Evolutionary conservation across 2,329 filamentous ascomycete species (phyloP), one percentile per base, ranked within the genome.

Genomic region (Exserohilum turcica): DNA sequence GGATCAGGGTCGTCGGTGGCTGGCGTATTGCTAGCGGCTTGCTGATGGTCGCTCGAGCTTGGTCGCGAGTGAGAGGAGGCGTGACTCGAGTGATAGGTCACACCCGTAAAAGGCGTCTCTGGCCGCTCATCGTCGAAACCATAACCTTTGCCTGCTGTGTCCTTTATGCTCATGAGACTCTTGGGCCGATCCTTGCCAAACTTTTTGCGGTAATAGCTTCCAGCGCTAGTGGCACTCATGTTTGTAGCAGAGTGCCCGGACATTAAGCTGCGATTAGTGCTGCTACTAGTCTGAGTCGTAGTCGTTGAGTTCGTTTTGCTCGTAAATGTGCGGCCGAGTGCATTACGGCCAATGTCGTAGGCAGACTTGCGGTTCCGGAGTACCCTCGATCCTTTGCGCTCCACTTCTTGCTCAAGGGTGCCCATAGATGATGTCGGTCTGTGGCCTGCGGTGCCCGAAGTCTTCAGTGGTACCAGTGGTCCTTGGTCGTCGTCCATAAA

Each of bases 161-260:
- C 64, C 33, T 83, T 81, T 50, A 83, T 80, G 35, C 84, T 86
- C 60, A 90, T 75, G 3, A 86, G 85, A 67, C 87, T 91, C 59
- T 85, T 84, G 13, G 87, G 81, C 57, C 87, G 64, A 36, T 75
- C 74, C 31, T 67, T 74, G 66, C 80, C 70, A 74, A 78, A 71
- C 60, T 87, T 88, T 67, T 90, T 89, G 56, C 92, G 86, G 27
- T 92, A 92, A 60, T 95, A 85, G 75, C 93, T 97, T 48, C 92
- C 94, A 13, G 94, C 94, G 75, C 94, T 97, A 13, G 94, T 97
- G 44, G 92, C 90, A 73, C 93, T 97, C 75, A 97, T 91, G 10
- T 84, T 93, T 44, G 92, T 87, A 0, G 94, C 94, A 47, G 94
- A 97, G 46, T 85, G 83, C 3, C 93, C 94, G 72, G 93, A 97